Conservation (phyloP, 2,329 filamentous ascomycete genomes). For the Cryphonectria carpinicola region DNA sequence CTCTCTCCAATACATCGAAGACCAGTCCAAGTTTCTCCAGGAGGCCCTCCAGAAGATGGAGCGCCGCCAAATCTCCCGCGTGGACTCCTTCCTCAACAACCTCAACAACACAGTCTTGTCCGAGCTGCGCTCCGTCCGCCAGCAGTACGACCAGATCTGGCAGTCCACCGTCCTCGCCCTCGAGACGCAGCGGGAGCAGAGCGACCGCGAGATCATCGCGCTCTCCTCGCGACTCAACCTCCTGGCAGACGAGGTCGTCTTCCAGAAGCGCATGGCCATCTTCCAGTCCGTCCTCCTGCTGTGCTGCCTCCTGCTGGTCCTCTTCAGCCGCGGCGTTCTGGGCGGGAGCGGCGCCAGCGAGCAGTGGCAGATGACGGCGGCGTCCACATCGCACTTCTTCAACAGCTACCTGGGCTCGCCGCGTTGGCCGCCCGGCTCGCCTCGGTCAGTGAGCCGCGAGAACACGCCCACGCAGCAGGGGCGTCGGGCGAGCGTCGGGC, state of each 20-base stretch:
- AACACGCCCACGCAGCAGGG: conserved; percentile 15
- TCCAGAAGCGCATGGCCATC: conserved; percentile 90
- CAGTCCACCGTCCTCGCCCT: conserved; percentile 92
- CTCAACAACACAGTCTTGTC: conserved; percentile 86
- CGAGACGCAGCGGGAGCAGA: conserved; percentile 84
- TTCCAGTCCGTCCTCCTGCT: conserved; percentile 87
- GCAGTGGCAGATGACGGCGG: conserved; percentile 22
- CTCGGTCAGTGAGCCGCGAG: conserved; percentile 14
- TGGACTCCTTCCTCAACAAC: conserved; percentile 77
- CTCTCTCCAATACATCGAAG: conserved; percentile 94
- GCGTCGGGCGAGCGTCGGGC: neutral
- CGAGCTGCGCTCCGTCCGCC: conserved; percentile 76
- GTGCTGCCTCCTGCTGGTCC: conserved; percentile 82
- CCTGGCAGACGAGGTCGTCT: conserved; percentile 88
- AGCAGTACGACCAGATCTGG: conserved; percentile 95
- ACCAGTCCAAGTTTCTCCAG: conserved; percentile 87
- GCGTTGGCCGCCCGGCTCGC: conserved; percentile 25
- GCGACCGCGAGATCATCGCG: conserved; percentile 80
- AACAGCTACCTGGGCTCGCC: conserved; percentile 26
- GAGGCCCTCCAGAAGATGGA: conserved; percentile 87
- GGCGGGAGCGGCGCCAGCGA: conserved; percentile 29
- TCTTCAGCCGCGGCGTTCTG: conserved; percentile 68
- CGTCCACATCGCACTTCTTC: conserved; percentile 26
- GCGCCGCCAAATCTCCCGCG: conserved; percentile 83
- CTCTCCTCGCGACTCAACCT: conserved; percentile 80